These are phyloP conservation scores for Saccharomycopsis crataegensis DNA, from an alignment of 1,139 yeast genomes.

Conservation along the genomic window DNA sequence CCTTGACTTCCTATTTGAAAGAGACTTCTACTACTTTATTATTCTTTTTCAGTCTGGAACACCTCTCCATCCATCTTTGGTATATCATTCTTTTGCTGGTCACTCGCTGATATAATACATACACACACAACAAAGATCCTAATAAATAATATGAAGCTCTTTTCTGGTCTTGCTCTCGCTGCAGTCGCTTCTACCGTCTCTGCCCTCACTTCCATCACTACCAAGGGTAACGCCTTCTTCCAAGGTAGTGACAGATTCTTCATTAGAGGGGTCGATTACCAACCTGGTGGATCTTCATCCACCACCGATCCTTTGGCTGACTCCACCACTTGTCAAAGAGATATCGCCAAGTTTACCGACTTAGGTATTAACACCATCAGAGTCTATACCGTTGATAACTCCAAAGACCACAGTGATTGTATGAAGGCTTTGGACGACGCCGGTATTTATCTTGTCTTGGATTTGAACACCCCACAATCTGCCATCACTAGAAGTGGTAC, in stretches of 20 bases:
- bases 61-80: no score
- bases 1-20: no score
- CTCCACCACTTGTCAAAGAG: conserved; percentile 38
- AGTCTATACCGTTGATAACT: conserved; percentile 66
- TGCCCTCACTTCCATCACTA: conserved; percentile 20
- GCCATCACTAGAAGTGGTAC: conserved; percentile 54
- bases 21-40: no score
- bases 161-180: neutral
- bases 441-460: conserved; percentile 63
- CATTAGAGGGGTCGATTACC: conserved; percentile 68
- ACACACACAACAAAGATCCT: neutral
- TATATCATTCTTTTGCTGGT: no score
- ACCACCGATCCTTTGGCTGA: conserved; percentile 43
- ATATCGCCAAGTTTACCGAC: conserved; percentile 41
- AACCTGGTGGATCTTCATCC: conserved; percentile 60
- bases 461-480: conserved; percentile 60
- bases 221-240: conserved; percentile 20
- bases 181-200: neutral
- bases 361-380: conserved; percentile 63
- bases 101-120: no score
- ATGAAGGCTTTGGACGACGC: conserved; percentile 57
- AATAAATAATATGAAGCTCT: neutral
- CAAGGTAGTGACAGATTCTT: conserved; percentile 37
- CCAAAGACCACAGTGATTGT: conserved; percentile 59
- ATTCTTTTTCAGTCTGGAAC: no score